phyloP scores from a whole-genome alignment of 768 basidiomycete species.

The Trametes sanguinea region DNA sequence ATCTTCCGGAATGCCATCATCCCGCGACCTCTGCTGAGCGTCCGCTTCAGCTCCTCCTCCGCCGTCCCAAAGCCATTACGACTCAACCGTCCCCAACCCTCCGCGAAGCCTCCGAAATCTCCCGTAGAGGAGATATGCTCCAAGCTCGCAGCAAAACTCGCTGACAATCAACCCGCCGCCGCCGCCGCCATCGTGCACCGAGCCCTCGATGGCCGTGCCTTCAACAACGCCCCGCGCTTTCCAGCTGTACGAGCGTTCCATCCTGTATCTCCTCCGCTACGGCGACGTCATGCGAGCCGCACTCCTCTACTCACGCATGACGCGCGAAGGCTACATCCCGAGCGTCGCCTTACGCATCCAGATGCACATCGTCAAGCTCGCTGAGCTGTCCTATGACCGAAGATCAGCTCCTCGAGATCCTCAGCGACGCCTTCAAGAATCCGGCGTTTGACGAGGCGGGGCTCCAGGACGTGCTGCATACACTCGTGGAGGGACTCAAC shows the following conservation, averaged over 20 bases:
- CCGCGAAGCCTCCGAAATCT: neutral
- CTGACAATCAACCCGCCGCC: neutral
- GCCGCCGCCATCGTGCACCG: conserved; percentile 11
- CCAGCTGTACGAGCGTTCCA: conserved; percentile 38
- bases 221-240: conserved; percentile 19
- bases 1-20: neutral
- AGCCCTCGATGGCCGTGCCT: neutral
- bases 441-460: conserved; percentile 22
- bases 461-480: conserved; percentile 35
- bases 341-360: conserved; percentile 41
- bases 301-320: conserved; percentile 45
- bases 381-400: conserved; percentile 26
- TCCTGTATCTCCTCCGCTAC: conserved; percentile 44
- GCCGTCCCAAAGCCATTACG: neutral
- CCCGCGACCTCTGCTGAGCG: neutral
- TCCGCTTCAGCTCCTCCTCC: neutral
- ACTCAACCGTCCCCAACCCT: neutral
- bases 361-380: conserved; percentile 40
- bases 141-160: neutral
- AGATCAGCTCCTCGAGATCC: conserved; percentile 14
- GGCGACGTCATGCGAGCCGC: conserved; percentile 42
- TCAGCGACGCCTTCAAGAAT: conserved; percentile 25
- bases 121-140: neutral
- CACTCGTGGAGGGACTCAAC: conserved; percentile 36
- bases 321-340: conserved; percentile 40